phyloP scores from a whole-genome alignment of 768 basidiomycete species.

The Lentinula lateritia region DNA sequence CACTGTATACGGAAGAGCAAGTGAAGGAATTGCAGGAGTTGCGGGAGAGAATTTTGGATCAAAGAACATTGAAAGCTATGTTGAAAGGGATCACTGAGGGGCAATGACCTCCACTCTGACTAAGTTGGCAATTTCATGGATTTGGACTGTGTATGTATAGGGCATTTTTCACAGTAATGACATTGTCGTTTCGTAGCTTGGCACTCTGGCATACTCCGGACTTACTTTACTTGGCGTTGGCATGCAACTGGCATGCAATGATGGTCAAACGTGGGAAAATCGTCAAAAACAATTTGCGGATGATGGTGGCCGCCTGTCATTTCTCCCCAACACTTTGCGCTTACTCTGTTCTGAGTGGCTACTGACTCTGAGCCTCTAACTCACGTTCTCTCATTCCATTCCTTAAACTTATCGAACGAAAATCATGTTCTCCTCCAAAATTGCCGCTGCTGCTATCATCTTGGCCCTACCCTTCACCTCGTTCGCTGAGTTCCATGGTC shows the following conservation, averaged over 20 bases:
- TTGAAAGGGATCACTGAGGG: slow-evolving; percentile 10
- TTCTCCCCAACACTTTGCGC: neutral
- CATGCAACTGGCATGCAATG: neutral
- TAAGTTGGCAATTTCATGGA: too few relatives aligned
- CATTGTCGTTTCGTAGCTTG: too few relatives aligned
- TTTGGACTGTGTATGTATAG: too few relatives aligned
- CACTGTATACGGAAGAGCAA: slow-evolving; percentile 19
- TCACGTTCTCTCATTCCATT: neutral
- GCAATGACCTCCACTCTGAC: neutral
- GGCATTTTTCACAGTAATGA: too few relatives aligned
- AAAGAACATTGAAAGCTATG: slow-evolving; percentile 10
- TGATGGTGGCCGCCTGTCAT: neutral
- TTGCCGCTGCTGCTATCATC: neutral
- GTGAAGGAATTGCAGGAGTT: slow-evolving; percentile 31
- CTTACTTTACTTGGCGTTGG: neutral
- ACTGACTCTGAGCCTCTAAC: neutral
- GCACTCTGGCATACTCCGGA: neutral
- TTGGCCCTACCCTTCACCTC: neutral
- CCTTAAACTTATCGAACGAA: neutral
- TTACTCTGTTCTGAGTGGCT: neutral
- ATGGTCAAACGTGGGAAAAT: neutral
- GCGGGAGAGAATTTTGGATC: slow-evolving; percentile 6
- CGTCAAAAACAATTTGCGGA: neutral
- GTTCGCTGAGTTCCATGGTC: neutral
- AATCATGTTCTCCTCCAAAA: neutral